phyloP scores from a whole-genome alignment of 2,329 filamentous ascomycete species.

The Cytospora mali region DNA sequence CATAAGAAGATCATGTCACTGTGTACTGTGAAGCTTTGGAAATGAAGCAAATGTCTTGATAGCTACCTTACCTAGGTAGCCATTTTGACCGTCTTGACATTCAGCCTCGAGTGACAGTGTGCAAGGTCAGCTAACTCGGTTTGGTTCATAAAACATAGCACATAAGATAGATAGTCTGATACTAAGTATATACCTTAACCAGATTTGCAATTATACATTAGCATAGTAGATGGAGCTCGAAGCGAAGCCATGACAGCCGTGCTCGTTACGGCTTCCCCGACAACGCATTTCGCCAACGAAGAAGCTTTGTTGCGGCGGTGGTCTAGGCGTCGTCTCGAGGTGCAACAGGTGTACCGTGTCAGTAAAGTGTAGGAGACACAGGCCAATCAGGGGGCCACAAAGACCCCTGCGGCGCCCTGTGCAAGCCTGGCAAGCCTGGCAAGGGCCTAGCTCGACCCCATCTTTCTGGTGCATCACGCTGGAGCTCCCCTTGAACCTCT shows the following conservation, averaged over 20 bases:
- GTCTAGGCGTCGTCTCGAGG: conserved; percentile 1
- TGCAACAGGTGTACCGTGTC: background rate
- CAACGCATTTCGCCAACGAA: background rate
- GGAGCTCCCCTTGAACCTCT: conserved; percentile 18
- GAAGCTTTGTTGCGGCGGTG: conserved; percentile 3
- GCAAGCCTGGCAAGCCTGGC: too few species aligned
- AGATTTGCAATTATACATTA: background rate
- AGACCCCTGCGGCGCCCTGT: too few species aligned
- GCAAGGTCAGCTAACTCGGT: too few species aligned
- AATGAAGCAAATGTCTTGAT: background rate
- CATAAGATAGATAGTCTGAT: too few species aligned
- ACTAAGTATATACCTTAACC: background rate
- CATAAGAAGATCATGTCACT: background rate
- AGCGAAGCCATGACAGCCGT: background rate
- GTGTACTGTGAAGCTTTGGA: background rate
- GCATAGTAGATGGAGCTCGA: background rate
- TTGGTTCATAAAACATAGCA: background rate
- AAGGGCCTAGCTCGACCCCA: conserved; percentile 14
- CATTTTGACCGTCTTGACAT: background rate
- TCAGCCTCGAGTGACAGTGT: too few species aligned
- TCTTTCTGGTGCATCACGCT: conserved; percentile 1
- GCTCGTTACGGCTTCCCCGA: background rate
- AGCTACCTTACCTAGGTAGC: too few species aligned
- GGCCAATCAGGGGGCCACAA: conserved; percentile 16
- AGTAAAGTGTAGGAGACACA: background rate